Conservation (phyloP, 1,139 yeast species). For the Pichia terricola region DNA sequence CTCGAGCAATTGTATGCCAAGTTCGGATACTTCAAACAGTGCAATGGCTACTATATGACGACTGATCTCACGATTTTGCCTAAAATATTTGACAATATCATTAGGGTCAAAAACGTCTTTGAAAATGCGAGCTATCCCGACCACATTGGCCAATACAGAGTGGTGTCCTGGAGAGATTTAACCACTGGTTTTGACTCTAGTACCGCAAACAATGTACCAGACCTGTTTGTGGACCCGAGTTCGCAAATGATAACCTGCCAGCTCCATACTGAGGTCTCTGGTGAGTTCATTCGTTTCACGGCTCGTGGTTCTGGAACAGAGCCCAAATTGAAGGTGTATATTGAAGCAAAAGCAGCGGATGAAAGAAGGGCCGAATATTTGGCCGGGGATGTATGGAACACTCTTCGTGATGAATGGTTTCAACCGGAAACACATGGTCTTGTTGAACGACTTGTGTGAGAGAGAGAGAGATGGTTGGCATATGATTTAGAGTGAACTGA, state of each 20-base stretch:
- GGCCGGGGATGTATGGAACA: constrained; percentile 64
- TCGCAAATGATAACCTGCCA: constrained; percentile 83
- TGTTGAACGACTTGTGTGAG: constrained; percentile 27
- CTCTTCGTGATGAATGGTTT: constrained; percentile 50
- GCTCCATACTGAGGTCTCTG: constrained; percentile 16
- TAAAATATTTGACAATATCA: constrained; percentile 32
- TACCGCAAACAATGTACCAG: constrained; percentile 48
- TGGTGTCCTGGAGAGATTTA: constrained; percentile 70
- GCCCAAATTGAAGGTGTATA: constrained; percentile 85
- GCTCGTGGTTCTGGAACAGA: constrained; percentile 95
- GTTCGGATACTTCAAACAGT: constrained; percentile 76
- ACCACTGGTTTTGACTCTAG: constrained; percentile 73
- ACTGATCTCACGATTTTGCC: constrained; percentile 42
- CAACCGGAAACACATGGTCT: constrained; percentile 37
- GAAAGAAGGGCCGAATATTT: constrained; percentile 39
- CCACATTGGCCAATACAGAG: constrained; percentile 42
- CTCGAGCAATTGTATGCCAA: constrained; percentile 49
- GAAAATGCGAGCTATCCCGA: constrained; percentile 5
- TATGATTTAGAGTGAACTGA: background rate
- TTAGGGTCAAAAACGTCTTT: constrained; percentile 14
- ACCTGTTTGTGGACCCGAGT: constrained; percentile 56
- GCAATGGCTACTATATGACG: constrained; percentile 77
- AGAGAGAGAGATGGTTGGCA: background rate
- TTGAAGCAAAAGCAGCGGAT: constrained; percentile 55
- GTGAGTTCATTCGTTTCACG: constrained; percentile 56